Percentiles rank a stretch among this genome's conserved stretches.
phyloP scores from a whole-genome alignment of 352 stramenopile genomes.

The Pilasporangium apinafurcum region DNA sequence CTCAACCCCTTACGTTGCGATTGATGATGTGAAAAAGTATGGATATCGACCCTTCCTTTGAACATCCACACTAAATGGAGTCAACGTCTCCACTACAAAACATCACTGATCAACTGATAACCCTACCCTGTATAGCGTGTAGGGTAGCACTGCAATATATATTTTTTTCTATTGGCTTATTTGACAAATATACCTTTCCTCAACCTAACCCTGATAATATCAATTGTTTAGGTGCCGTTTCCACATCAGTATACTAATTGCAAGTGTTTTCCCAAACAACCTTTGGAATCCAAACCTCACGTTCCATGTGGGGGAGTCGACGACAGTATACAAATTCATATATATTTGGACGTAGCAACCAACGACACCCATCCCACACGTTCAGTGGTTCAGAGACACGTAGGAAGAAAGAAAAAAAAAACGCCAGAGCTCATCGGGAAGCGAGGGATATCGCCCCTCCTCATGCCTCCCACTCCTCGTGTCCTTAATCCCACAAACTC shows the following conservation, averaged over 20 bases:
- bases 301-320: constrained; percentile 6
- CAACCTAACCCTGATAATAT: too few relatives aligned
- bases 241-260: constrained; percentile 15
- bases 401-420: constrained; percentile 17
- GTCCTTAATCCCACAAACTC: neutral
- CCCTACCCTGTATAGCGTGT: too few relatives aligned
- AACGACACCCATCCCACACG: constrained; percentile 1
- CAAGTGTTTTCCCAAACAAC: constrained; percentile 10
- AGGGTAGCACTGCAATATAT: too few relatives aligned
- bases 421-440: neutral
- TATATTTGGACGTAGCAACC: constrained; percentile 1
- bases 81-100: too few relatives aligned
- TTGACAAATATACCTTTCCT: too few relatives aligned
- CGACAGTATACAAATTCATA: constrained; percentile 18
- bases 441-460: constrained; percentile 24
- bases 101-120: too few relatives aligned
- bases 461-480: neutral
- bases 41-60: too few relatives aligned
- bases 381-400: constrained; percentile 25
- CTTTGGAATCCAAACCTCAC: constrained; percentile 24
- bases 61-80: too few relatives aligned
- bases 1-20: too few relatives aligned
- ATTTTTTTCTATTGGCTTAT: too few relatives aligned
- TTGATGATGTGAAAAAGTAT: too few relatives aligned
- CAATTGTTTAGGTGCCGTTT: too few relatives aligned